phyloP scores from a whole-genome alignment of 1,284 basidiomycete genomes.

The Ustilago crameri region DNA sequence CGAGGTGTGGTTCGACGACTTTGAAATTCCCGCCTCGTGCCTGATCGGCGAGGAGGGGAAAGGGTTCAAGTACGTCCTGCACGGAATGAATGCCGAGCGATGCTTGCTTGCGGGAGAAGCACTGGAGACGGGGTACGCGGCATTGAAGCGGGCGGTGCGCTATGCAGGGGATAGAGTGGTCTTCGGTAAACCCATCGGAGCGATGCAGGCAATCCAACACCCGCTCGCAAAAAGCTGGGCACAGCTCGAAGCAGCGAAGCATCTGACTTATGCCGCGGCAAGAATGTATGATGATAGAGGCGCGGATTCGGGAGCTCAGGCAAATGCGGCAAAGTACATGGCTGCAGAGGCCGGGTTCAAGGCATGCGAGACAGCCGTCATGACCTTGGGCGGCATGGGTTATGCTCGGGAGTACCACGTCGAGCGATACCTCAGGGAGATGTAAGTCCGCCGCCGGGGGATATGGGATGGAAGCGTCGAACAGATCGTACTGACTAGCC shows the following conservation, averaged over 20 bases:
- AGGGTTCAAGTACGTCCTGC: slow-evolving; percentile 67
- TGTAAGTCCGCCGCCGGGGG: slow-evolving; percentile 12
- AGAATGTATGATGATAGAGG: slow-evolving; percentile 52
- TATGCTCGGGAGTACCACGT: slow-evolving; percentile 62
- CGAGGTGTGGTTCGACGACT: slow-evolving; percentile 67
- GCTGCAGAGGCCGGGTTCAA: slow-evolving; percentile 65
- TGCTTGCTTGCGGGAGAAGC: slow-evolving; percentile 70
- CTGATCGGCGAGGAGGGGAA: slow-evolving; percentile 68
- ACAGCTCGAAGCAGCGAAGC: slow-evolving; percentile 64
- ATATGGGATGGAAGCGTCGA: slow-evolving; percentile 2
- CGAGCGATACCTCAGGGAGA: slow-evolving; percentile 57
- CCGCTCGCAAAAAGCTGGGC: slow-evolving; percentile 65
- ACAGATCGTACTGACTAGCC: background rate
- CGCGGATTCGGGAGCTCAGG: slow-evolving; percentile 61
- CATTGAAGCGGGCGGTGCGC: slow-evolving; percentile 40
- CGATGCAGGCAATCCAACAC: slow-evolving; percentile 67
- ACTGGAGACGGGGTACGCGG: slow-evolving; percentile 64
- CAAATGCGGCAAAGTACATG: slow-evolving; percentile 67
- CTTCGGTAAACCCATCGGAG: slow-evolving; percentile 64
- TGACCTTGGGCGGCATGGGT: slow-evolving; percentile 66
- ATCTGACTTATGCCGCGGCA: slow-evolving; percentile 63
- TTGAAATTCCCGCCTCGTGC: slow-evolving; percentile 60
- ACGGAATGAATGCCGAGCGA: slow-evolving; percentile 69
- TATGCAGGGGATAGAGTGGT: slow-evolving; percentile 63
- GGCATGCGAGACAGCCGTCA: slow-evolving; percentile 54